Percentiles rank a stretch among this genome's conserved stretches.
These are phyloP conservation scores for Leucosporidium scottii DNA, from an alignment of 768 basidiomycete genomes.

Conservation along the genomic window DNA sequence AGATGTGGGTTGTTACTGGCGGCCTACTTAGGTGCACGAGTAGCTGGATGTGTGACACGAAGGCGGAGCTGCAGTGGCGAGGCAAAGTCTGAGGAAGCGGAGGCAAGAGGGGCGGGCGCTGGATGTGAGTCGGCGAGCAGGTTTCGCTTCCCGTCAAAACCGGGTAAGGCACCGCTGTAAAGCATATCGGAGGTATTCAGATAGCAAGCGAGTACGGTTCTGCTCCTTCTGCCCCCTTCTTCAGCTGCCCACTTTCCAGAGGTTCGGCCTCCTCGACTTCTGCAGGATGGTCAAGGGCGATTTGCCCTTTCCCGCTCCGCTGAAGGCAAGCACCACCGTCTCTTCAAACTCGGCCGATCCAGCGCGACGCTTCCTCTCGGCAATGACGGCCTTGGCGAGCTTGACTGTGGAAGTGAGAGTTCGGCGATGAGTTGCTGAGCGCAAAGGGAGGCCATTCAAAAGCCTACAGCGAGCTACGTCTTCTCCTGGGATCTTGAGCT, in stretches of 20 bases:
- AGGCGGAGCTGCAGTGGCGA: no score
- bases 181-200: not conserved
- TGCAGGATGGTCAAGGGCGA: constrained; percentile 1
- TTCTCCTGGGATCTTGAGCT: no score
- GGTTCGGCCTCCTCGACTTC: constrained; percentile 8
- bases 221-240: not conserved
- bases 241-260: constrained; percentile 19
- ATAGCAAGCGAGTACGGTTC: not conserved
- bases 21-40: no score
- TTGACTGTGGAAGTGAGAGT: constrained; percentile 6
- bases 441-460: no score
- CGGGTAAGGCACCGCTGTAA: not conserved
- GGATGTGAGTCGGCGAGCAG: no score
- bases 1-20: no score
- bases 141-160: no score
- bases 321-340: constrained; percentile 21
- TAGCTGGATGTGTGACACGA: no score
- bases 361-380: constrained; percentile 2
- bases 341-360: constrained; percentile 18
- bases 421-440: no score
- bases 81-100: no score
- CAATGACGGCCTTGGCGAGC: constrained; percentile 23
- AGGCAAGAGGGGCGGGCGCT: no score
- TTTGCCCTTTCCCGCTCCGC: not conserved
- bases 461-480: no score